phyloP scores from a whole-genome alignment of 2,329 filamentous ascomycete species.

The Stagonosporopsis tanaceti region DNA sequence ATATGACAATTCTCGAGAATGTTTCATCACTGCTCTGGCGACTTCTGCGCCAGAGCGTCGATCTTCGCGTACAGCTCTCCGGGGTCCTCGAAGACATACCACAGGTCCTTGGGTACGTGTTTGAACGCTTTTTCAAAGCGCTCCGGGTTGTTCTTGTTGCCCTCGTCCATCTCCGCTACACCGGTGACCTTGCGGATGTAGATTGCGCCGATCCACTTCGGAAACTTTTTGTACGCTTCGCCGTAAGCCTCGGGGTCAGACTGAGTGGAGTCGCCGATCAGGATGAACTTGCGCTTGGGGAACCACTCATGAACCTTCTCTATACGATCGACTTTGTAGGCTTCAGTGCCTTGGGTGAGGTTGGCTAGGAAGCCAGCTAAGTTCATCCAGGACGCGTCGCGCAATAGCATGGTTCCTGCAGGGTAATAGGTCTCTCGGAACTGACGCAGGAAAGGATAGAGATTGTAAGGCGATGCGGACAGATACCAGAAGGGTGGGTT shows the following conservation, averaged over 20 bases:
- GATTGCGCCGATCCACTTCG: slow-evolving; percentile 82
- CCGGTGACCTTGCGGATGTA: slow-evolving; percentile 85
- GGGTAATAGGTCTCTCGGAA: slow-evolving; percentile 79
- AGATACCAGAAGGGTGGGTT: slow-evolving; percentile 89
- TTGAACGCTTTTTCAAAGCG: slow-evolving; percentile 87
- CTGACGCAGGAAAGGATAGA: slow-evolving; percentile 82
- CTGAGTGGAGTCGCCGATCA: slow-evolving; percentile 90
- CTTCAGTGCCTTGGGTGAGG: slow-evolving; percentile 80
- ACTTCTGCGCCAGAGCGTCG: slow-evolving; percentile 34
- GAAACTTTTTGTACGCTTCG: slow-evolving; percentile 73
- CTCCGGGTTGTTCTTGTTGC: slow-evolving; percentile 70
- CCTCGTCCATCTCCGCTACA: slow-evolving; percentile 75
- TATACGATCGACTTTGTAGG: slow-evolving; percentile 86
- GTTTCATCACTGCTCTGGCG: slow-evolving; percentile 16
- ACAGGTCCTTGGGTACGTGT: slow-evolving; percentile 72
- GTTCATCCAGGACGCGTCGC: slow-evolving; percentile 87
- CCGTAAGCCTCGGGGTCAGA: slow-evolving; percentile 90
- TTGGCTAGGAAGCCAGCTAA: slow-evolving; percentile 79
- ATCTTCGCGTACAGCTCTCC: slow-evolving; percentile 64
- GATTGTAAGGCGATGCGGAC: slow-evolving; percentile 91
- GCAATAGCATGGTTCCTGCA: slow-evolving; percentile 80
- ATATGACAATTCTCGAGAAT: not conserved
- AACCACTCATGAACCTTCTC: slow-evolving; percentile 80
- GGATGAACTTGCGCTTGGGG: slow-evolving; percentile 79
- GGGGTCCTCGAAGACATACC: slow-evolving; percentile 85